phyloP scores from a whole-genome alignment of 495 filamentous ascomycete species.

The Penicillium manginii region DNA sequence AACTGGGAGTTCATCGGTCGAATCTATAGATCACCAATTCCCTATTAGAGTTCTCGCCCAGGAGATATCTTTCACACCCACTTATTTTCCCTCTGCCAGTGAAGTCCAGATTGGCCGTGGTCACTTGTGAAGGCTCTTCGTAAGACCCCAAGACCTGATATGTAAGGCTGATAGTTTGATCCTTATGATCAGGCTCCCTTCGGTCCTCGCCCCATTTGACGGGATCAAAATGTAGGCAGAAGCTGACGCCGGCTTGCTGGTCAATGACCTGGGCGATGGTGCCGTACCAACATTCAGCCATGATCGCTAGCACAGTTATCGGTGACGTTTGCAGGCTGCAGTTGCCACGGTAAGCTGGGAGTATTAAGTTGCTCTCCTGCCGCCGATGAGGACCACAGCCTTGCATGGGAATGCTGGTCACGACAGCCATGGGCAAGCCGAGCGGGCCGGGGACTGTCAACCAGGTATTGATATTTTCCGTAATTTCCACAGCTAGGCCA shows the following conservation, averaged over 20 bases:
- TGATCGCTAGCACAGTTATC: conserved; percentile 20
- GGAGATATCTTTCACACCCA: conserved; percentile 65
- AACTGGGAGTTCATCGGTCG: conserved; percentile 30
- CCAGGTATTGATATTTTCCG: conserved; percentile 53
- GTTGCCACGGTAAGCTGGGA: conserved; percentile 42
- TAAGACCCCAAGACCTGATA: conserved; percentile 36
- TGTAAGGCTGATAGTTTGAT: conserved; percentile 30
- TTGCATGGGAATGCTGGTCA: conserved; percentile 58
- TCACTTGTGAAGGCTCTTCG: conserved; percentile 31
- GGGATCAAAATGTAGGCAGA: conserved; percentile 53
- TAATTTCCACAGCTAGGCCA: conserved; percentile 46
- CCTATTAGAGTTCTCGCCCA: conserved; percentile 59
- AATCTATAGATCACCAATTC: conserved; percentile 61
- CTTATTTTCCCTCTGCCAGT: conserved; percentile 57
- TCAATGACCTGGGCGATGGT: conserved; percentile 59
- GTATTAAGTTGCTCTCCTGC: conserved; percentile 48
- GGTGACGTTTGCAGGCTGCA: conserved; percentile 33
- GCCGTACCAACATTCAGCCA: conserved; percentile 39
- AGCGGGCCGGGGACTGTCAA: conserved; percentile 34
- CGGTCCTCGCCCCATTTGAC: conserved; percentile 17
- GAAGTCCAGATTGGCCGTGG: conserved; percentile 54
- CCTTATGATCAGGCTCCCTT: conserved; percentile 19
- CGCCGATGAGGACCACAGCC: conserved; percentile 58
- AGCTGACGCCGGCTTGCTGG: conserved; percentile 53
- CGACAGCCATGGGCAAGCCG: conserved; percentile 38